Percentiles rank a stretch among this genome's conserved stretches.
These are phyloP conservation scores for Leccinum aurantiacum DNA, from an alignment of 768 basidiomycete species.

Conservation along the genomic window DNA sequence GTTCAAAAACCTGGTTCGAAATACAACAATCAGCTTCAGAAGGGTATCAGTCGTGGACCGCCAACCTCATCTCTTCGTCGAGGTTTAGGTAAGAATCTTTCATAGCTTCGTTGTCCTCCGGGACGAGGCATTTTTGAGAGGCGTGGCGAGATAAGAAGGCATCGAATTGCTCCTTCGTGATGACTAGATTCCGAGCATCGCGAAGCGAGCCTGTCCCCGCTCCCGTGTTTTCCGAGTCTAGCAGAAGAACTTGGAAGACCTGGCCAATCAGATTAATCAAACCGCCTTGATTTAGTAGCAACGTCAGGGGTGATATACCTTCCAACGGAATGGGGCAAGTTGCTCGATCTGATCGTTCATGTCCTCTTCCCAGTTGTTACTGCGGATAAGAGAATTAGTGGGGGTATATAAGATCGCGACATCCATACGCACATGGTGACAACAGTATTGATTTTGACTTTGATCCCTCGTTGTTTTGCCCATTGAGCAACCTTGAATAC, in stretches of 20 bases:
- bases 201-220: constrained; percentile 31
- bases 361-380: constrained; percentile 40
- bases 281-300: neutral
- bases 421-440: constrained; percentile 27
- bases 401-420: accelerated
- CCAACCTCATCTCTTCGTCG: constrained; percentile 41
- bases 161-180: constrained; percentile 36
- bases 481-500: constrained; percentile 39
- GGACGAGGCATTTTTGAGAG: constrained; percentile 33
- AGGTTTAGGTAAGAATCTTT: constrained; percentile 40
- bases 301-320: constrained; percentile 22
- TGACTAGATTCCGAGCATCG: constrained; percentile 35
- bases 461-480: constrained; percentile 37
- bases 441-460: constrained; percentile 39
- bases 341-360: constrained; percentile 39
- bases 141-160: constrained; percentile 37
- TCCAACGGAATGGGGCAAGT: constrained; percentile 40
- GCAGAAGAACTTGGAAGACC: constrained; percentile 38
- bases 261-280: constrained; percentile 5
- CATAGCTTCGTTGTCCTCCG: constrained; percentile 41
- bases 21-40: neutral
- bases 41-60: neutral
- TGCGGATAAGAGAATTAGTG: constrained; percentile 5
- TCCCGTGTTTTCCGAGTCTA: constrained; percentile 39
- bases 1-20: constrained; percentile 32